Evolutionary conservation across 1,139 yeast species (phyloP), one percentile per base, ranked within the genome.

Genomic region (Suhomyces bribrorum): DNA sequence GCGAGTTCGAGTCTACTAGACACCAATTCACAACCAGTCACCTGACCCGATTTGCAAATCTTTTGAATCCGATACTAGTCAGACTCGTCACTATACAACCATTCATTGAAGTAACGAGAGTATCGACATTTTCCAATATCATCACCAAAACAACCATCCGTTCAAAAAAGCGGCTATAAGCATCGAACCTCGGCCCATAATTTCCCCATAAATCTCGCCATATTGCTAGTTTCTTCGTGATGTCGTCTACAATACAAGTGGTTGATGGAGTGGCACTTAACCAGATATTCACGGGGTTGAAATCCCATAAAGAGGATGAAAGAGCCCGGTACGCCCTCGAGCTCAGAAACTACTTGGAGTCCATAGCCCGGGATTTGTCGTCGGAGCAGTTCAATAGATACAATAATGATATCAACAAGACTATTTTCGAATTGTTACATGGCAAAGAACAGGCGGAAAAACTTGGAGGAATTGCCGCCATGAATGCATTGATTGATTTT

Each of bases 401-500:
- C 60, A 87, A 86, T 60, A 88, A 86, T 57, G 94, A 85, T 45
- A 83, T 92, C 47, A 89, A 90, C 65, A 86, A 88, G 56, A 80
- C 86, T 45, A 87, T 92, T 22, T 90, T 88, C 59, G 96, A 87
- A 56, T 71, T 89, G 38, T 77, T 89, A 35, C 89, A 88, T 50
- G 81, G 92, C 8, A 77, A 81, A 9, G 92, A 85, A 49, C 66
- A 83, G 1, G 64, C 74, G 23, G 89, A 85, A 47, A 83, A 86
- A 46, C 73, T 90, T 28, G 97, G 97, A 8, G 97, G 97, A 26
- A 84, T 90, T 27, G 78, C 88, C 12, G 97, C 97, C 7, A 83
- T 92, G 44, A 94, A 88, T 61, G 81, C 94, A 11, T 73, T 92
- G 47, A 86, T 92, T 39, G 89, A 83, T 47, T 84, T 84, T 53